A percentile compares a stretch with the other conserved stretches of the same genome.
Conservation (phyloP, 2,329 filamentous ascomycete genomes). For the Aureobasidium sp. region DNA sequence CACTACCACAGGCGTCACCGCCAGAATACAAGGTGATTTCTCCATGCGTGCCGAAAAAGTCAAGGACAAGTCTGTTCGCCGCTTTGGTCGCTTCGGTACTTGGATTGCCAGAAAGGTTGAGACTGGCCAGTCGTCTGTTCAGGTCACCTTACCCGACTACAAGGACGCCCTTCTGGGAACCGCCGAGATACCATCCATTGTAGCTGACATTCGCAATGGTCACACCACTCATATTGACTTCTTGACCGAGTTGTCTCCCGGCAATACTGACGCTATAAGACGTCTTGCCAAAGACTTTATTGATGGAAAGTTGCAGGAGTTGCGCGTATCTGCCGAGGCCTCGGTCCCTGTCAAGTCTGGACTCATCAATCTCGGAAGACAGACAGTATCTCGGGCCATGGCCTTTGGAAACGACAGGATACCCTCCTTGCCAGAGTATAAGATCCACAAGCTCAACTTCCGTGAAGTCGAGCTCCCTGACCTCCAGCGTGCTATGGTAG, state of each 20-base stretch:
- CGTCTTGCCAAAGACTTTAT: constrained; percentile 83
- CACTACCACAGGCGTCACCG: constrained; percentile 66
- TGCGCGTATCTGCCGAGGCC: constrained; percentile 67
- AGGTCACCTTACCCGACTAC: constrained; percentile 78
- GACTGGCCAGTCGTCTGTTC: constrained; percentile 61
- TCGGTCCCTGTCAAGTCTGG: constrained; percentile 70
- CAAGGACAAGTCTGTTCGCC: constrained; percentile 58
- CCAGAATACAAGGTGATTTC: constrained; percentile 75
- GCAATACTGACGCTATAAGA: constrained; percentile 67
- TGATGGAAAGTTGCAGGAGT: constrained; percentile 61
- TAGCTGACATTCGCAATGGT: constrained; percentile 68
- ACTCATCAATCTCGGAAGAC: constrained; percentile 67
- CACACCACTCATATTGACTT: constrained; percentile 72
- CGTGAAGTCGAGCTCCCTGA: constrained; percentile 55
- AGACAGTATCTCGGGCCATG: constrained; percentile 64
- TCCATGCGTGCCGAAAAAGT: constrained; percentile 72
- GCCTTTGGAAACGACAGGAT: constrained; percentile 66
- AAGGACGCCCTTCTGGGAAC: constrained; percentile 68
- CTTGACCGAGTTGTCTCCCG: constrained; percentile 65
- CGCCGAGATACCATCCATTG: constrained; percentile 65
- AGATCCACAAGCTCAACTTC: constrained; percentile 73
- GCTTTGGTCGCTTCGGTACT: constrained; percentile 68
- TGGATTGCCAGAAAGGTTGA: constrained; percentile 72
- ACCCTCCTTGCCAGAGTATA: constrained; percentile 70
- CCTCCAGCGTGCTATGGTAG: constrained; percentile 60